Evolutionary conservation across 768 basidiomycete species (phyloP).

Genomic region (Scleroderma bovista): DNA sequence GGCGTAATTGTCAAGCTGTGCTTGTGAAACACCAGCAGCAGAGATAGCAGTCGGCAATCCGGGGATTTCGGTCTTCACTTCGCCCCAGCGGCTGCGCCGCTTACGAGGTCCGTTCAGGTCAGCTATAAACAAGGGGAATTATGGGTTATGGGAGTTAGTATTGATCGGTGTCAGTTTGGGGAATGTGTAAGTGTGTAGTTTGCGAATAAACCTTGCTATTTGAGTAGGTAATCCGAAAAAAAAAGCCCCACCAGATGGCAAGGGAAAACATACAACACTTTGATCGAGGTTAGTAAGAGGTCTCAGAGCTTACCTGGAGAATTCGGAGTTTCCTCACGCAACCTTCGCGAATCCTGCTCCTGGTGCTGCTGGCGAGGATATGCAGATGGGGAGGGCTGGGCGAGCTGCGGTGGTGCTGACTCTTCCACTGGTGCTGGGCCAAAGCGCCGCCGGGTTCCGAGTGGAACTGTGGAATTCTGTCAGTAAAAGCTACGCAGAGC

Average conservation of each 20-base stretch:
- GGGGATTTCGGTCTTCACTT: constrained; percentile 85
- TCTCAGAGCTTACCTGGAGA: constrained; percentile 65
- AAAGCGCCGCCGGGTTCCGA: constrained; percentile 86
- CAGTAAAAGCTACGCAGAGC: constrained; percentile 2
- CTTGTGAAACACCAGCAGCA: constrained; percentile 88
- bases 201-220: constrained; percentile 20
- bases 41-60: constrained; percentile 93
- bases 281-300: constrained; percentile 32
- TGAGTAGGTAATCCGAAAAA: constrained; percentile 20
- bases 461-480: constrained; percentile 50
- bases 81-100: constrained; percentile 97
- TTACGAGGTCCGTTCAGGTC: constrained; percentile 87
- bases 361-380: constrained; percentile 64
- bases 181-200: constrained; percentile 23
- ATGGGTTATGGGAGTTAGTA: constrained; percentile 53
- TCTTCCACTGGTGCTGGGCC: constrained; percentile 85
- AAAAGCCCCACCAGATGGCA: constrained; percentile 30
- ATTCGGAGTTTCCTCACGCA: constrained; percentile 65
- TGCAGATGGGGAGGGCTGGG: constrained; percentile 81
- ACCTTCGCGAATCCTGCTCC: constrained; percentile 54
- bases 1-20: constrained; percentile 96
- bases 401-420: constrained; percentile 73
- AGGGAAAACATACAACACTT: constrained; percentile 34
- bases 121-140: constrained; percentile 49
- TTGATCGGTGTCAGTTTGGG: constrained; percentile 33